Evolutionary conservation across 164 flowering plant genomes (phyloP), one percentile per base, ranked within the genome.

Genomic region (Berberis thunbergii): DNA sequence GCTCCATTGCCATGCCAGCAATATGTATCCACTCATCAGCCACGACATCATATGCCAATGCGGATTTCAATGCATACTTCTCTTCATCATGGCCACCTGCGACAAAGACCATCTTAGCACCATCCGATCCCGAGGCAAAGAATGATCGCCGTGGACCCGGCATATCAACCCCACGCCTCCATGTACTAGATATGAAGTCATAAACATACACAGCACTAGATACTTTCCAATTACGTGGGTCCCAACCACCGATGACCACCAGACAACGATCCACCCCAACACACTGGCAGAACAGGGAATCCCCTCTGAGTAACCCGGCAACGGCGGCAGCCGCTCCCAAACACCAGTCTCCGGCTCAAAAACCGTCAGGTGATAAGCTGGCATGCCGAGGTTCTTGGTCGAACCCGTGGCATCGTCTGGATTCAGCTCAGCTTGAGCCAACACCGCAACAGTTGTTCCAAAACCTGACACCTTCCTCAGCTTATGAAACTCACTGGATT

Each of bases 81-180:
- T 66, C 73, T 77, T 81, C 84, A 60, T 91, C 98, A 73, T 91
- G 97, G 1, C 96, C 97, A 11, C 96, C 96, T 1, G 91, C 97
- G 4, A 86, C 81, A 38, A 63, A 75, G 0, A 91, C 71, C 50
- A 64, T 65, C 26, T 26, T 26, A 26, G 0, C 26, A 40, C 85
- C 89, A 4, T 67, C 80, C 3, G 43, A 4, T 2, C 76, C 81
- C 0, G 80, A 84, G 2, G 54, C 86, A 71, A 86, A 91, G 69
- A 91, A 86, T 4, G 97, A 84, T 62, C 90, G 72, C 11, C 71
- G 76, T 56, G 70, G 66, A 26, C 26, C 26, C 39, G 88, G 86
- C 93, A 91, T 86, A 41, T 78, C 79, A 59, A 69, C 70, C 13
- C 89, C 84, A 59, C 59, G 77, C 39, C 64, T 63, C 96, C 91